Evolutionary conservation across 768 basidiomycete genomes (phyloP).

Genomic region (Pleurotus sapidus): DNA sequence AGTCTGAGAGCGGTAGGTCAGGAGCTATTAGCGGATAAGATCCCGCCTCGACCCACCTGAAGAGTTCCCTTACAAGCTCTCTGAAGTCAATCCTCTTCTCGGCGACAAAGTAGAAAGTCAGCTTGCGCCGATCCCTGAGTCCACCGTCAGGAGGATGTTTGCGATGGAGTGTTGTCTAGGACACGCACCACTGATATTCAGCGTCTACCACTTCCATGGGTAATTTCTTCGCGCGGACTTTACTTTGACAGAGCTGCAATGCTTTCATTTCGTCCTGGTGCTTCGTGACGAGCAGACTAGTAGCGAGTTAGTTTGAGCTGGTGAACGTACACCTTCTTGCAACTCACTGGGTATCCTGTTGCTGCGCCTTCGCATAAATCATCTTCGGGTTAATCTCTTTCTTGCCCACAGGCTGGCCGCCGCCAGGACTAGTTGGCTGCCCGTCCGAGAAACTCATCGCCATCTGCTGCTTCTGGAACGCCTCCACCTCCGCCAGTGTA

Average conservation of each 20-base stretch:
- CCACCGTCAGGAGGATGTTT: neutral
- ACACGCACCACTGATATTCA: conserved; percentile 91
- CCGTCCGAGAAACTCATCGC: conserved; percentile 36
- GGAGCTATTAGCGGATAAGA: no score
- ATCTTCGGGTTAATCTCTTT: conserved; percentile 97
- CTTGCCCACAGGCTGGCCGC: conserved; percentile 41
- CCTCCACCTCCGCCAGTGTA: conserved; percentile 86
- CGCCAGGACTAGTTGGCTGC: conserved; percentile 29
- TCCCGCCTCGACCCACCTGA: conserved; percentile 53
- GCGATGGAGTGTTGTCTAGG: no score
- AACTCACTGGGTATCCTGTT: conserved; percentile 73
- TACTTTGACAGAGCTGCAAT: conserved; percentile 84
- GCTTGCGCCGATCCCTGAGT: conserved; percentile 90
- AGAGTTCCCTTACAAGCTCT: conserved; percentile 92
- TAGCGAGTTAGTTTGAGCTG: neutral
- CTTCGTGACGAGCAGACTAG: conserved; percentile 75
- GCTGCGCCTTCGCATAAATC: conserved; percentile 87
- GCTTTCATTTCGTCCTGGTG: conserved; percentile 91
- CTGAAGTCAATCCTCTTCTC: conserved; percentile 96
- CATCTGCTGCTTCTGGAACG: conserved; percentile 80
- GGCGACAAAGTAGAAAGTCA: conserved; percentile 97
- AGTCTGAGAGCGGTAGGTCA: conserved; percentile 37
- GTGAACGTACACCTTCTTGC: neutral
- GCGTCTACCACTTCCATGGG: conserved; percentile 99
- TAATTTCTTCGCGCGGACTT: conserved; percentile 90